A percentile compares a stretch with the other conserved stretches of the same genome.
Evolutionary conservation across 768 basidiomycete species (phyloP).

Genomic region (Leccinum longicurvipes): DNA sequence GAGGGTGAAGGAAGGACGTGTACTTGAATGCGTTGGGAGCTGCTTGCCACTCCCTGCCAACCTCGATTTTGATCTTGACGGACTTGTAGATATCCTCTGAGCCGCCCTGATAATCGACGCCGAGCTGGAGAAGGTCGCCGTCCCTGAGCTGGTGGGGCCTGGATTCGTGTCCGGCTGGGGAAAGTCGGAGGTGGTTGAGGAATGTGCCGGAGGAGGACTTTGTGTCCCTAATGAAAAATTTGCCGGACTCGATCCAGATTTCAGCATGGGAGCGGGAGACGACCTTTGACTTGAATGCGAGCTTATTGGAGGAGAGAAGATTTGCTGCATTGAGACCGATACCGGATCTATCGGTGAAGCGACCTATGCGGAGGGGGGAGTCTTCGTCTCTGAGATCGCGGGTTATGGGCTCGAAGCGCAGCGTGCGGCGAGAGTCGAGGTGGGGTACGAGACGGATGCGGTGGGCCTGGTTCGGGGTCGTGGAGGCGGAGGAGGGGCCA

Average conservation of each 20-base stretch:
- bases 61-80: slow-evolving; percentile 92
- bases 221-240: slow-evolving; percentile 89
- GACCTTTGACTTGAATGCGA: slow-evolving; percentile 95
- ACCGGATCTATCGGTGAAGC: slow-evolving; percentile 87
- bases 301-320: slow-evolving; percentile 71
- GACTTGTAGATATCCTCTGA: slow-evolving; percentile 96
- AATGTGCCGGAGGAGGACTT: slow-evolving; percentile 91
- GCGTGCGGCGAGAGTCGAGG: slow-evolving; percentile 83
- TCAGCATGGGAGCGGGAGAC: slow-evolving; percentile 94
- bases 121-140: slow-evolving; percentile 91
- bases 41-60: slow-evolving; percentile 89
- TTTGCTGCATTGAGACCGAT: slow-evolving; percentile 62
- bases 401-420: slow-evolving; percentile 89
- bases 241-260: slow-evolving; percentile 73
- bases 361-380: slow-evolving; percentile 77
- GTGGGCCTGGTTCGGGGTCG: slow-evolving; percentile 39
- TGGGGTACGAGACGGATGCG: slow-evolving; percentile 95
- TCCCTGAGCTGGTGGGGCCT: slow-evolving; percentile 79
- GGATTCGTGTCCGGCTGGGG: slow-evolving; percentile 78
- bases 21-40: slow-evolving; percentile 87
- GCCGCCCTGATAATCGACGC: slow-evolving; percentile 97
- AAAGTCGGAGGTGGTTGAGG: slow-evolving; percentile 90
- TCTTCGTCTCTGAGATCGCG: slow-evolving; percentile 77
- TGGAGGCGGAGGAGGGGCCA: slow-evolving; percentile 16
- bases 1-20: not conserved